These are phyloP conservation scores for Iris pallida DNA, from an alignment of 116 monocot species.

Conservation along the genomic window DNA sequence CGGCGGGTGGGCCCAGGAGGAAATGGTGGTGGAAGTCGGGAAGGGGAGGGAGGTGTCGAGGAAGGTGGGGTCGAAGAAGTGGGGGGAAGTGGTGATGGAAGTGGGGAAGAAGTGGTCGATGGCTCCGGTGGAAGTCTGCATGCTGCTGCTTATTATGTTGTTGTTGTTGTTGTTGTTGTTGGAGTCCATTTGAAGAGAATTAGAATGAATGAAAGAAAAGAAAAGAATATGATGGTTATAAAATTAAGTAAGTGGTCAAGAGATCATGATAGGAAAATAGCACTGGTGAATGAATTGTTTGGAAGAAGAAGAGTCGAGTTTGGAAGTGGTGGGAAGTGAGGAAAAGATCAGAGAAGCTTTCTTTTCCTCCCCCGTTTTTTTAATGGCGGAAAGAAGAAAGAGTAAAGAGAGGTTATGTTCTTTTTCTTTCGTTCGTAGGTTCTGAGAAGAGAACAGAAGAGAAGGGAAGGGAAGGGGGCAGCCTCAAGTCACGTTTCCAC, in stretches of 20 bases:
- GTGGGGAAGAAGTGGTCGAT: slow-evolving; percentile 43
- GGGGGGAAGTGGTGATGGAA: slow-evolving; percentile 18
- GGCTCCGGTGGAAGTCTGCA: slow-evolving; percentile 66
- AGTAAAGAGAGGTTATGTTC: no score
- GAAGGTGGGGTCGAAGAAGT: background rate
- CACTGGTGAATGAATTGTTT: background rate
- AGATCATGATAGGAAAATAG: background rate
- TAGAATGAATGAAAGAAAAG: background rate
- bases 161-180: slow-evolving; percentile 15
- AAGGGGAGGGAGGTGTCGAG: slow-evolving; percentile 9
- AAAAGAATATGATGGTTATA: background rate
- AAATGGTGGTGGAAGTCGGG: background rate
- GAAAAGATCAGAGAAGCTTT: background rate
- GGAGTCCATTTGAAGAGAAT: slow-evolving; percentile 43
- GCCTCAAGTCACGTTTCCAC: no score
- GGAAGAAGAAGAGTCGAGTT: background rate
- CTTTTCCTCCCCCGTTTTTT: background rate
- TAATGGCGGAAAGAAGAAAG: background rate
- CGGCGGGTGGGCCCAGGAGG: background rate
- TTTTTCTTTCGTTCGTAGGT: no score
- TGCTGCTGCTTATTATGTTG: slow-evolving; percentile 38
- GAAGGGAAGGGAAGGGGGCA: background rate
- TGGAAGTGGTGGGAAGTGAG: background rate
- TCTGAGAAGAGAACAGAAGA: background rate
- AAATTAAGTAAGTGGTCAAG: background rate